Conservation (phyloP, 352 stramenopile genomes). For the Globisporangium iwayamae region DNA sequence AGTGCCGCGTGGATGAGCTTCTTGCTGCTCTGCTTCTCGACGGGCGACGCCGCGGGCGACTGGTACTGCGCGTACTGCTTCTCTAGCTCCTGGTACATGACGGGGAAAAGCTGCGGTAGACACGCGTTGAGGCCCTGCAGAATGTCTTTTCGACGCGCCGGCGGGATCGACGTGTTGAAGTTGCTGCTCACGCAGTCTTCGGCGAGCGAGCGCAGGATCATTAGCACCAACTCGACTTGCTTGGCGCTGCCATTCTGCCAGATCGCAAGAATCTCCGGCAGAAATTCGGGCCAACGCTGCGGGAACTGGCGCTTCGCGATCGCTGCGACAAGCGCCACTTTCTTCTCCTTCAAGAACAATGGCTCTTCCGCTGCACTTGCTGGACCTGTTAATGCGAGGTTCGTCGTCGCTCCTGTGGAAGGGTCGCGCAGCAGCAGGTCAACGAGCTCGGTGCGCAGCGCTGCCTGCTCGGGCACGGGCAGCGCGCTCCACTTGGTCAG, state of each 20-base stretch:
- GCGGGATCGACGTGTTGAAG: slow-evolving; percentile 78
- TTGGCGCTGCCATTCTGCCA: slow-evolving; percentile 38
- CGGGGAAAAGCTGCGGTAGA: slow-evolving; percentile 58
- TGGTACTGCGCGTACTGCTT: slow-evolving; percentile 62
- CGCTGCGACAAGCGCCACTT: slow-evolving; percentile 63
- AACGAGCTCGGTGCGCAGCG: slow-evolving; percentile 55
- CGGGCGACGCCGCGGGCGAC: slow-evolving; percentile 14
- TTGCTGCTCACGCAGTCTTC: slow-evolving; percentile 78
- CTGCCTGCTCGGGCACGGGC: slow-evolving; percentile 38
- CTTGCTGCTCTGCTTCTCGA: slow-evolving; percentile 33
- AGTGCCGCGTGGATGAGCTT: slow-evolving; percentile 58
- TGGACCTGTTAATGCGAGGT: not conserved
- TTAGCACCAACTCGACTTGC: slow-evolving; percentile 68
- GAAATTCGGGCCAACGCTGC: slow-evolving; percentile 71
- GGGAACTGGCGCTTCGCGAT: slow-evolving; percentile 81
- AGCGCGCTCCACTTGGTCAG: slow-evolving; percentile 51
- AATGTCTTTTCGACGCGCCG: slow-evolving; percentile 71
- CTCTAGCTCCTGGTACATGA: slow-evolving; percentile 73
- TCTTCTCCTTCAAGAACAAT: slow-evolving; percentile 75
- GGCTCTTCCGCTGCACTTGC: slow-evolving; percentile 31
- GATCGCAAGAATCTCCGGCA: slow-evolving; percentile 60
- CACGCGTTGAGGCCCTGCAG: slow-evolving; percentile 75
- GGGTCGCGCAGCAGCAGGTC: slow-evolving; percentile 36
- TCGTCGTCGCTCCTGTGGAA: not conserved
- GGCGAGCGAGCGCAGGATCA: slow-evolving; percentile 66